Base-by-base conservation (phyloP, 2,329 filamentous ascomycete genomes). In the Hawksworthiomyces lignivorus region DNA sequence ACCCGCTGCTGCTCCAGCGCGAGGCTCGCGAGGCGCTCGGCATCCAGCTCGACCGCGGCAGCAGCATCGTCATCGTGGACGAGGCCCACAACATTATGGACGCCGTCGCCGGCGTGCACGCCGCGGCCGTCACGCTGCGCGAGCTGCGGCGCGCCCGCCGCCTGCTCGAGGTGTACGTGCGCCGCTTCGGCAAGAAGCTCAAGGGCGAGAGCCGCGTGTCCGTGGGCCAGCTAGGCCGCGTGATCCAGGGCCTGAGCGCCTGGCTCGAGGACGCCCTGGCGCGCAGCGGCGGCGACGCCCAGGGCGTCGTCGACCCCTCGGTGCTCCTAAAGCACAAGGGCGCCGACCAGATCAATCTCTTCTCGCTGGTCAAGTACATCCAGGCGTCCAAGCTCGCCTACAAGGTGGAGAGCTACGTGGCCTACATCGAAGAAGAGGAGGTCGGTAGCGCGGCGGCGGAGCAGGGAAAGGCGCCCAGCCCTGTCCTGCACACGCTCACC, bases 1-100 rank as follows among this genome's bases (percentile, higher is more conserved):
- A 98, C 57, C 90, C 90, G 2, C 63, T 98, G 7, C 71, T 98
- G 0, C 68, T 98, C 4, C 92, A 97, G 55, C 85, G 82, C 53
- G 85, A 80, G 4, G 89, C 92, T 0, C 73, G 92, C 36, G 89
- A 97, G 47, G 88, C 92, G 0, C 70, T 98, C 0, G 83, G 84
- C 0, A 80, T 98, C 32, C 90, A 84, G 19, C 63, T 98, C 8
- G 88, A 94, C 53, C 34, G 36, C 4, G 29, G 32, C 22, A 80
- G 81, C 5, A 92, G 94, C 55, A 72, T 98, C 0, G 80, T 98
- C n/a, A 84, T 98, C 20, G 86, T 98, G 36, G 92, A 98, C 52
- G 92, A 98, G 66, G 92, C 92, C 0, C 92, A 98, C 59, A 98
- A 98, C 56, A 76, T 98, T 39, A 95, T 96, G 83, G 89, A 96